Base-by-base conservation (phyloP, 2,329 filamentous ascomycete genomes). In the Colletotrichum zoysiae region DNA sequence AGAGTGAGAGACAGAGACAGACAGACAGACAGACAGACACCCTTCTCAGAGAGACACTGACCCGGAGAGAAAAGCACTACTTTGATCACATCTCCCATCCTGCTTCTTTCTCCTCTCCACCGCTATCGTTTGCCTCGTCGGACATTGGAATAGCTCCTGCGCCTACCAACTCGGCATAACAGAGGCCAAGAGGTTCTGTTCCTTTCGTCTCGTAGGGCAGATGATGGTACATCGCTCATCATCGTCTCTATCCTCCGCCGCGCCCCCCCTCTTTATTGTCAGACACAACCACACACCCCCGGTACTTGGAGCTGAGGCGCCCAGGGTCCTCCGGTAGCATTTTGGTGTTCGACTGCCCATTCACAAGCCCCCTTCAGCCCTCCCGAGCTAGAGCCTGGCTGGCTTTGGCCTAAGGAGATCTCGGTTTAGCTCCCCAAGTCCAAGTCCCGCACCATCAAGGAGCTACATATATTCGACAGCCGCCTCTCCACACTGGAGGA, bases 381-480 rank as follows among this genome's bases (percentile, higher is more conserved):
- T 82, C 76, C 79, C 75, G 73, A 79, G 78, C 80, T 82, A 82
- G 79, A 76, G 76, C 72, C 70, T 66, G 75, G 76, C 77, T 73
- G 76, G 75, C 76, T 74, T 67, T 69, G 65, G 74, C 74, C 75
- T 75, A 76, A 74, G 76, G 75, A 76, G 75, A 78, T 79, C 78
- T 78, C 75, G 79, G 78, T 75, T 75, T 71, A 78, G 76, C 68
- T 74, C 53, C 69, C 64, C 68, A 68, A 60, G 60, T 62, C 63
- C 66, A 72, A 70, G 70, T 72, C 60, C 70, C 70, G 70, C 70
- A 72, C 70, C 70, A 72, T 72, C 62, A 68, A 69, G 42, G 48
- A 72, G 66, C 70, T 72, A 72, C 70, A 72, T 70, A 72, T 72
- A 72, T 70, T 71, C 70, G 70, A 72, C 70, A 72, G 70, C 65